A percentile compares a stretch with the other conserved stretches of the same genome.
phyloP scores from a whole-genome alignment of 1,139 yeast genomes.

The Pichia sp. region DNA sequence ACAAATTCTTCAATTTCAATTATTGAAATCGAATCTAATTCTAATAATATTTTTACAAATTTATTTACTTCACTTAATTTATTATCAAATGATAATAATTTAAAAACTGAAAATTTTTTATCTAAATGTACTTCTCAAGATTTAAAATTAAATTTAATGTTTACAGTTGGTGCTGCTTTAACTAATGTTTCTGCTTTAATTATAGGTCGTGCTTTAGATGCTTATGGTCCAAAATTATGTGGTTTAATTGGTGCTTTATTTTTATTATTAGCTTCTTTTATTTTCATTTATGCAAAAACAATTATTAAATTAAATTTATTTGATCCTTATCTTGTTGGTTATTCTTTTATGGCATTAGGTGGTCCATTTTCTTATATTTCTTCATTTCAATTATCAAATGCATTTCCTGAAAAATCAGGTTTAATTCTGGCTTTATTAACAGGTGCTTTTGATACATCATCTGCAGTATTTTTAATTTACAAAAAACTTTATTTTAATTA shows the following conservation, averaged over 20 bases:
- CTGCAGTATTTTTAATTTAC: conserved; percentile 46
- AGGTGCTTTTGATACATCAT: conserved; percentile 74
- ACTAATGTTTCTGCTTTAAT: conserved; percentile 52
- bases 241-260: conserved; percentile 46
- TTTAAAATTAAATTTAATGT: conserved; percentile 46
- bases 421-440: conserved; percentile 63
- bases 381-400: conserved; percentile 41
- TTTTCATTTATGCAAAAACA: conserved; percentile 32
- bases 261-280: conserved; percentile 37
- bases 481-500: conserved; percentile 37
- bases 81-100: conserved; percentile 2
- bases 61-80: conserved; percentile 3
- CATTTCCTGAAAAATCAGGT: conserved; percentile 55
- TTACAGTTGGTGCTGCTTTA: conserved; percentile 53
- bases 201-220: conserved; percentile 48
- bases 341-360: conserved; percentile 39
- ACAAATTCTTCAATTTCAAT: conserved; percentile 3
- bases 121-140: conserved; percentile 45
- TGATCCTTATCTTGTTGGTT: conserved; percentile 39
- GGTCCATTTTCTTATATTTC: conserved; percentile 44
- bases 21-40: too few species aligned
- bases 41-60: conserved; percentile 1
- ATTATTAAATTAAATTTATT: conserved; percentile 20
- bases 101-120: conserved; percentile 15
- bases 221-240: conserved; percentile 48